Conservation (phyloP, 257 asterid species). For the Henckelia pumila region DNA sequence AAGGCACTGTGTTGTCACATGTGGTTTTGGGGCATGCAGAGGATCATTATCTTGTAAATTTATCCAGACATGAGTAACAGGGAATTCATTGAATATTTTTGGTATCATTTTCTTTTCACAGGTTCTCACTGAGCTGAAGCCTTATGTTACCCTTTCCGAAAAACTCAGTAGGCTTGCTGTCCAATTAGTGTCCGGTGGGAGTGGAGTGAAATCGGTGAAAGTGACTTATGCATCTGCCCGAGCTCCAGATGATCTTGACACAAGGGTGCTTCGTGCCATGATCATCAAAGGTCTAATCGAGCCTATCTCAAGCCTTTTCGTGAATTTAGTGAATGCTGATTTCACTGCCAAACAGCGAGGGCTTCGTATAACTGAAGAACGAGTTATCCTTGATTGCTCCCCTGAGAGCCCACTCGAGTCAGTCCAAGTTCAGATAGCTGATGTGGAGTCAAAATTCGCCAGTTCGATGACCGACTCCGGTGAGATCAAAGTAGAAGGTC, state of each 20-base stretch:
- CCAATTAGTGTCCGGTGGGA: conserved; percentile 68
- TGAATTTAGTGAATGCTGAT: conserved; percentile 68
- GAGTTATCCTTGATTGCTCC: conserved; percentile 52
- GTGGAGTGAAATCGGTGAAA: conserved; percentile 56
- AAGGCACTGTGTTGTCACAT: not conserved
- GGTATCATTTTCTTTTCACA: conserved; percentile 24
- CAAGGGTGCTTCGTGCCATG: conserved; percentile 68
- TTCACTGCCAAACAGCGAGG: conserved; percentile 76
- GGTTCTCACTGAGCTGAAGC: conserved; percentile 64
- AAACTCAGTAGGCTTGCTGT: conserved; percentile 71
- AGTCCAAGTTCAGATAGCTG: conserved; percentile 66
- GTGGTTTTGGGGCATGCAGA: not conserved
- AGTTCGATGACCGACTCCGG: conserved; percentile 64
- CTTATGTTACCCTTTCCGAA: conserved; percentile 56
- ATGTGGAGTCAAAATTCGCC: conserved; percentile 65
- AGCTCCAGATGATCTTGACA: conserved; percentile 73
- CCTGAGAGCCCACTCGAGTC: conserved; percentile 59
- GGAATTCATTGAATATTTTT: not conserved
- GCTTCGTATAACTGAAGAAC: conserved; percentile 59
- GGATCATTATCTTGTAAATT: not conserved
- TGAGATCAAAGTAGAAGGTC: conserved; percentile 58
- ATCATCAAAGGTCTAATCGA: conserved; percentile 65
- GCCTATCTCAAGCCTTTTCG: conserved; percentile 54
- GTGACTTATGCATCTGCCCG: conserved; percentile 60
- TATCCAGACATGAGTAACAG: not conserved